phyloP scores from a whole-genome alignment of 2,329 filamentous ascomycete genomes.

The Talaromyces rugulosus region DNA sequence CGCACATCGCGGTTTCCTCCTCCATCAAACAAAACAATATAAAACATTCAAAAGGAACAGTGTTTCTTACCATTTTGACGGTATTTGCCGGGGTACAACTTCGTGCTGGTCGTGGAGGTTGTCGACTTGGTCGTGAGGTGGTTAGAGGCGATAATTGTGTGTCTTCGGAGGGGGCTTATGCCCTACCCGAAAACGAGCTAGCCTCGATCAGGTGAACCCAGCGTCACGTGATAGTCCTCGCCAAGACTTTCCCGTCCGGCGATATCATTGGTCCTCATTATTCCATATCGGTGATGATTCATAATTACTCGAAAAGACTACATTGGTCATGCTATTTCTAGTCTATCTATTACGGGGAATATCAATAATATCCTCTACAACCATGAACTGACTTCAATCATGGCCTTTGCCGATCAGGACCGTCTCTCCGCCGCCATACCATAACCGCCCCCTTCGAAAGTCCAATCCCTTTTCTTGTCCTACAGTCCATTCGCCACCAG shows the following conservation, averaged over 20 bases:
- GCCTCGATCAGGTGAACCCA: neutral
- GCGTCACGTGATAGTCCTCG: neutral
- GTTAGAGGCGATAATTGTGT: slow-evolving; percentile 11
- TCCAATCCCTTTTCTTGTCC: slow-evolving; percentile 80
- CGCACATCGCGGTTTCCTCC: slow-evolving; percentile 11
- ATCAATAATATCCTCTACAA: neutral
- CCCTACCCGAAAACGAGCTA: slow-evolving; percentile 27
- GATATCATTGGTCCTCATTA: neutral
- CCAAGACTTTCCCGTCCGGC: neutral
- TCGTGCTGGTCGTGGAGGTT: slow-evolving; percentile 38
- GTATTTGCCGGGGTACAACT: slow-evolving; percentile 40
- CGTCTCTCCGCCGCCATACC: slow-evolving; percentile 81
- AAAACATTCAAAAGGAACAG: slow-evolving; percentile 10
- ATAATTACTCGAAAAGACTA: neutral
- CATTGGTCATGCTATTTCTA: neutral
- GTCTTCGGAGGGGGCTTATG: slow-evolving; percentile 38
- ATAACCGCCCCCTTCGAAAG: slow-evolving; percentile 68
- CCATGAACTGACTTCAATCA: neutral
- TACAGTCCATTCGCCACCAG: slow-evolving; percentile 74
- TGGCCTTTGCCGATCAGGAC: slow-evolving; percentile 54
- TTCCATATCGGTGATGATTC: neutral
- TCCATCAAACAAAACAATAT: slow-evolving; percentile 16
- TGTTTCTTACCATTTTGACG: slow-evolving; percentile 45
- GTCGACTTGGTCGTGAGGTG: slow-evolving; percentile 7
- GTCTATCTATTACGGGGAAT: neutral